Conservation (phyloP, 768 basidiomycete species). For the Leucocoprinus sp. region DNA sequence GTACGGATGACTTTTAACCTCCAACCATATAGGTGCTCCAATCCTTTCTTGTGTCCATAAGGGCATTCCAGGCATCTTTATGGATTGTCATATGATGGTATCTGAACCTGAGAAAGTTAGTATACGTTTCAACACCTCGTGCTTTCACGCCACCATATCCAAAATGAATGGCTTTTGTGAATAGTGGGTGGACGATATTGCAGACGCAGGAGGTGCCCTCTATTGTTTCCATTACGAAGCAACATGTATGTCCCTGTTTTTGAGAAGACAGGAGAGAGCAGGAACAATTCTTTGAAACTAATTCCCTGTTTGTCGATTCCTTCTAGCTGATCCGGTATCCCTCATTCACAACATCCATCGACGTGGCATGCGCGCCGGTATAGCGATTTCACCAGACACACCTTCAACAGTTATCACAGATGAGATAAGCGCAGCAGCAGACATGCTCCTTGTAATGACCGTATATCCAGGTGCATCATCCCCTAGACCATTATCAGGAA, state of each 20-base stretch:
- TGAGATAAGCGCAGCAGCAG: slow-evolving; percentile 71
- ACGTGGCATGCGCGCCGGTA: slow-evolving; percentile 88
- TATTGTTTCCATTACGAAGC: slow-evolving; percentile 99
- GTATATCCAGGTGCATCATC: slow-evolving; percentile 74
- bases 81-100: slow-evolving; percentile 99
- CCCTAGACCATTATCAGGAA: not conserved
- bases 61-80: slow-evolving; percentile 89
- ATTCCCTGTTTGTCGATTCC: not conserved
- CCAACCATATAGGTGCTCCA: slow-evolving; percentile 71
- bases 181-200: slow-evolving; percentile 95
- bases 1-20: not conserved
- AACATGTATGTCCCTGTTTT: slow-evolving; percentile 46
- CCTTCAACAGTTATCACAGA: slow-evolving; percentile 84
- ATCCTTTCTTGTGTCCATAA: slow-evolving; percentile 80
- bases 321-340: slow-evolving; percentile 54
- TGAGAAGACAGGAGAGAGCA: not conserved
- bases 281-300: not conserved
- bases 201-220: slow-evolving; percentile 87
- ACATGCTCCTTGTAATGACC: slow-evolving; percentile 98
- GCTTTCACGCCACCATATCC: not conserved
- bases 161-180: not conserved
- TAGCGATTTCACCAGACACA: slow-evolving; percentile 95
- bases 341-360: slow-evolving; percentile 76
- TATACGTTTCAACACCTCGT: not conserved
- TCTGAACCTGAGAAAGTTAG: slow-evolving; percentile 79